These are phyloP conservation scores for Nematocida homosporus DNA, from an alignment of 371 early-diverging fungal species.

Conservation along the genomic window DNA sequence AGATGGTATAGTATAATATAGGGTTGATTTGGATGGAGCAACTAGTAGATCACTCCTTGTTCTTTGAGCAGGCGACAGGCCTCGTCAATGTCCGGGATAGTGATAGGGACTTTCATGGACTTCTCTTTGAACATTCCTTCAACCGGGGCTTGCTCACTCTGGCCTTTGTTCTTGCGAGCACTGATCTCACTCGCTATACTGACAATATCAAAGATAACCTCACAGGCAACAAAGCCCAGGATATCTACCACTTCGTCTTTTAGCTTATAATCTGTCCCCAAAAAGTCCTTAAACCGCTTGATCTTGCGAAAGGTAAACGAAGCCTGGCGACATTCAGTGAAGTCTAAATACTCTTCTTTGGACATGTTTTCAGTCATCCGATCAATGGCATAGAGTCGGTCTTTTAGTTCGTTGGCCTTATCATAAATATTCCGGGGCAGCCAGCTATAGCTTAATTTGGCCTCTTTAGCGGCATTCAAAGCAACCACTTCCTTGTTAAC, in stretches of 20 bases:
- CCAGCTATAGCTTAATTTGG: constrained; percentile 37
- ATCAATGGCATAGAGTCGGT: constrained; percentile 71
- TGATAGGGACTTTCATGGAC: constrained; percentile 19
- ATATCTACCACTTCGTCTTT: constrained; percentile 84
- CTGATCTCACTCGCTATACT: constrained; percentile 39
- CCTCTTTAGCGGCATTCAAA: background rate
- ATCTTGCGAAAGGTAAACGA: constrained; percentile 87
- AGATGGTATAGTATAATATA: background rate
- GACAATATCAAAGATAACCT: constrained; percentile 66
- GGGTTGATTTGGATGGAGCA: background rate
- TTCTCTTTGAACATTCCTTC: constrained; percentile 30
- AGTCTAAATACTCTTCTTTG: constrained; percentile 91
- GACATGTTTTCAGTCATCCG: constrained; percentile 86
- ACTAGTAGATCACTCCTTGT: constrained; percentile 14
- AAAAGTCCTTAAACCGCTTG: constrained; percentile 89
- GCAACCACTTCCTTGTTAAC: constrained; percentile 38
- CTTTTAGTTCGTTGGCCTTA: constrained; percentile 25
- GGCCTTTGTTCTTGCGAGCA: background rate
- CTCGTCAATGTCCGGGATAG: constrained; percentile 48
- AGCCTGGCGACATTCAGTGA: constrained; percentile 90
- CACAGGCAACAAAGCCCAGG: constrained; percentile 86
- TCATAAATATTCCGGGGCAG: constrained; percentile 33
- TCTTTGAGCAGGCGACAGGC: constrained; percentile 48
- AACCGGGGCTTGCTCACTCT: background rate
- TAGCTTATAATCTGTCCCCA: constrained; percentile 76